These are phyloP conservation scores for Ammopiptanthus mongolicus DNA, from an alignment of 306 rosid species.

Conservation along the genomic window DNA sequence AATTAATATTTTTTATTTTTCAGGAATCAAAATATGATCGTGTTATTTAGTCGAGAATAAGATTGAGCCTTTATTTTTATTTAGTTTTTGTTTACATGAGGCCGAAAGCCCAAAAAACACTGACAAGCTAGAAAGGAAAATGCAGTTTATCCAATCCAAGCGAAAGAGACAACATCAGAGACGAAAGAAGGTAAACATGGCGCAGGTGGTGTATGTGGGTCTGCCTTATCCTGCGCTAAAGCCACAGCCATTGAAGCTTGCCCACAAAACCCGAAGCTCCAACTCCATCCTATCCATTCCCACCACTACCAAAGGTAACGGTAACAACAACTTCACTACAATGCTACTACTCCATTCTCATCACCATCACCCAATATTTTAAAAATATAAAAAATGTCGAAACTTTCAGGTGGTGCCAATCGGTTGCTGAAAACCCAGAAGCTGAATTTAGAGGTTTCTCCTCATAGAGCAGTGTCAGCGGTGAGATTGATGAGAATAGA, in stretches of 20 bases:
- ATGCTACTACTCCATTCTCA: background rate
- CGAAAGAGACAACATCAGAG: background rate
- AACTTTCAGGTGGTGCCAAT: slow-evolving; percentile 40
- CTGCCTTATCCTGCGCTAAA: background rate
- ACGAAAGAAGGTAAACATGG: slow-evolving; percentile 25
- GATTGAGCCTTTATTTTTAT: too few relatives aligned
- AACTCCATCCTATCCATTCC: slow-evolving; percentile 16
- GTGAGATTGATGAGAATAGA: slow-evolving; percentile 91
- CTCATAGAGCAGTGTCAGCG: slow-evolving; percentile 91
- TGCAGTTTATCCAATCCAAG: background rate
- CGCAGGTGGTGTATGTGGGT: slow-evolving; percentile 34
- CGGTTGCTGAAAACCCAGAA: slow-evolving; percentile 48
- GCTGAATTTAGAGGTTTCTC: slow-evolving; percentile 72
- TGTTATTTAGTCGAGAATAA: too few relatives aligned
- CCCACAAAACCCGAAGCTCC: slow-evolving; percentile 23
- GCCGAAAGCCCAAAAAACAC: too few relatives aligned
- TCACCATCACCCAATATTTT: background rate
- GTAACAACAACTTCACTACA: background rate
- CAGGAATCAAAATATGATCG: too few relatives aligned
- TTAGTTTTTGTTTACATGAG: too few relatives aligned
- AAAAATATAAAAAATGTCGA: background rate
- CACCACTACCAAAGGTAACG: slow-evolving; percentile 45
- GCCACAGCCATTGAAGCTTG: background rate
- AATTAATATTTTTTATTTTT: too few relatives aligned
- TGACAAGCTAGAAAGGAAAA: too few relatives aligned